Evolutionary conservation across 2,329 filamentous ascomycete genomes (phyloP).

Genomic region (Colletotrichum abscissum): DNA sequence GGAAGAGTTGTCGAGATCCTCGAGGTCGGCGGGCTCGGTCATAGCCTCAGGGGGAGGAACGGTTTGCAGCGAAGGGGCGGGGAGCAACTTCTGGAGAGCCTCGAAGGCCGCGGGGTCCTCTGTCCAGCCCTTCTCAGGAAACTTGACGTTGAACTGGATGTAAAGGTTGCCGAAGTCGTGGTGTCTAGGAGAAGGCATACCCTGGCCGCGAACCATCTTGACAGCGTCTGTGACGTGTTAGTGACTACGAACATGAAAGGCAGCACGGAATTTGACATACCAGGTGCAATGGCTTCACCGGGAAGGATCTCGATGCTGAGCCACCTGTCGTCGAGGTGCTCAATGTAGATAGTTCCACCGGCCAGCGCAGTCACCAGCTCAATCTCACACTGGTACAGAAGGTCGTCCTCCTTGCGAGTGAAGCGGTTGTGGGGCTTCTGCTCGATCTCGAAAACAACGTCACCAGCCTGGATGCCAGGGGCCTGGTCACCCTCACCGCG

Average conservation of each 20-base stretch:
- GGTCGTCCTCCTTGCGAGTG: constrained; percentile 94
- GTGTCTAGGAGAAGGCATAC: constrained; percentile 96
- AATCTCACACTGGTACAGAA: constrained; percentile 95
- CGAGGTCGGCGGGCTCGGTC: constrained; percentile 89
- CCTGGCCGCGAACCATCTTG: constrained; percentile 95
- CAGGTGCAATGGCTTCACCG: constrained; percentile 92
- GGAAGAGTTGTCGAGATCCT: constrained; percentile 82
- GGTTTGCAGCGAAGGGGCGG: constrained; percentile 71
- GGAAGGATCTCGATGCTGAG: constrained; percentile 91
- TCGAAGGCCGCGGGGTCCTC: constrained; percentile 77
- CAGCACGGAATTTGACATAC: constrained; percentile 64
- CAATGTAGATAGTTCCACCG: constrained; percentile 89
- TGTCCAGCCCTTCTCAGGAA: constrained; percentile 83
- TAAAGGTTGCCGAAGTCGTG: constrained; percentile 97
- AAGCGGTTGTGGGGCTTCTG: constrained; percentile 98
- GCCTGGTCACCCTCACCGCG: constrained; percentile 96
- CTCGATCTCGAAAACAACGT: constrained; percentile 98
- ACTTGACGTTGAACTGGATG: constrained; percentile 97
- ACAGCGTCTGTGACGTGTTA: constrained; percentile 72
- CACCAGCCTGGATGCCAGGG: constrained; percentile 91
- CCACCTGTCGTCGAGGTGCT: constrained; percentile 98
- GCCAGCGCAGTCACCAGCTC: constrained; percentile 95
- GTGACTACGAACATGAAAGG: not conserved
- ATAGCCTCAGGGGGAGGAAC: constrained; percentile 85
- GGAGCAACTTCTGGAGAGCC: constrained; percentile 86